Evolutionary conservation across 2,329 filamentous ascomycete genomes (phyloP).

Genomic region (Trichoderma breve): DNA sequence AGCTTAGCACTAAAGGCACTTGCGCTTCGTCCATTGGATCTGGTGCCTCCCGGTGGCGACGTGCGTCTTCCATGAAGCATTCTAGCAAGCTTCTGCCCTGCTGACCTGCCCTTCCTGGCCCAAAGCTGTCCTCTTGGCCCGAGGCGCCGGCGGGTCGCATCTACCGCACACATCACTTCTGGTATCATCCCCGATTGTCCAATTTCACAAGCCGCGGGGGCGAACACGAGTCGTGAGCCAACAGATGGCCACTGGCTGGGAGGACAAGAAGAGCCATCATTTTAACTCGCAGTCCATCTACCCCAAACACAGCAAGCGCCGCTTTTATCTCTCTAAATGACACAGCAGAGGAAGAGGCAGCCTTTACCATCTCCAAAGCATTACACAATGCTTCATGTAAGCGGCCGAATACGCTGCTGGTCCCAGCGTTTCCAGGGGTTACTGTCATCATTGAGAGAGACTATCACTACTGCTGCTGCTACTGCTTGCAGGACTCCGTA

Average conservation of each 20-base stretch:
- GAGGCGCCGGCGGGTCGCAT: slow-evolving; percentile 13
- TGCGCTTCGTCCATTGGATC: slow-evolving; percentile 8
- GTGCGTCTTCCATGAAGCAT: slow-evolving; percentile 20
- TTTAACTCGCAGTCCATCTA: neutral
- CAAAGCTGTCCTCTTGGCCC: slow-evolving; percentile 15
- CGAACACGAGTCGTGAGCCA: slow-evolving; percentile 14
- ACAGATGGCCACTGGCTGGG: neutral
- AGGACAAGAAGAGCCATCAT: neutral
- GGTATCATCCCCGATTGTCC: slow-evolving; percentile 18
- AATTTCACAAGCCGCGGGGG: slow-evolving; percentile 5
- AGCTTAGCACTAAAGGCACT: neutral
- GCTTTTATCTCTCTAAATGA: neutral
- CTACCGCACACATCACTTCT: slow-evolving; percentile 1
- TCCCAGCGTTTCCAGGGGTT: neutral
- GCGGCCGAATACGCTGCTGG: neutral
- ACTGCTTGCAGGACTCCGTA: neutral
- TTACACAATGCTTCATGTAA: neutral
- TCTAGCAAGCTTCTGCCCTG: slow-evolving; percentile 21
- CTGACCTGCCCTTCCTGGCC: slow-evolving; percentile 18
- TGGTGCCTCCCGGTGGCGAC: slow-evolving; percentile 12
- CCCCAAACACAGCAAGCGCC: neutral
- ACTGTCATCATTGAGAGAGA: neutral
- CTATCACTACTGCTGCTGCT: neutral
- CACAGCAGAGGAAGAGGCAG: neutral
- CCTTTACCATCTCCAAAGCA: neutral